Evolutionary conservation across 768 basidiomycete species (phyloP).

Genomic region (Termitomyces sp.): DNA sequence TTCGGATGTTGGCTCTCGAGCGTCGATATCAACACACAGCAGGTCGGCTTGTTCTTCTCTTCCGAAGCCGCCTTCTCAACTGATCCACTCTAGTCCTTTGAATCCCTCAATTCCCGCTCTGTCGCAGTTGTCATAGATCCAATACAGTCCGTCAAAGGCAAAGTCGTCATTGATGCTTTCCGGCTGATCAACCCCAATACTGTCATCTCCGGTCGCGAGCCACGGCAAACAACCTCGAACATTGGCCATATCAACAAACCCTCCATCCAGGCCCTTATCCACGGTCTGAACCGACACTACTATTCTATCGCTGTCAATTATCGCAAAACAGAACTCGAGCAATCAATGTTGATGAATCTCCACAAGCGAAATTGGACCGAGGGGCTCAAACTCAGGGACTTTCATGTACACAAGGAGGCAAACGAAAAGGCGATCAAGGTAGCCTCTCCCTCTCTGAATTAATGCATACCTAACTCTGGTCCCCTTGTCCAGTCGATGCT

Average conservation of each 20-base stretch:
- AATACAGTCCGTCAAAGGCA: conserved; percentile 97
- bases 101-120: conserved; percentile 86
- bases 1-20: conserved; percentile 99
- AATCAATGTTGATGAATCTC: conserved; percentile 97
- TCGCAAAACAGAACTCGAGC: conserved; percentile 96
- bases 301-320: conserved; percentile 98
- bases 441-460: conserved; percentile 17
- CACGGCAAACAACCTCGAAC: conserved; percentile 95
- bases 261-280: conserved; percentile 97
- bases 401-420: conserved; percentile 77
- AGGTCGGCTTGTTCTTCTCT: conserved; percentile 42
- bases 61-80: not conserved
- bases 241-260: conserved; percentile 99
- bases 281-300: conserved; percentile 96
- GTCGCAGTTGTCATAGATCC: conserved; percentile 98
- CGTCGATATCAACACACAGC: conserved; percentile 98
- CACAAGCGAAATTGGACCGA: conserved; percentile 99
- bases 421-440: conserved; percentile 98
- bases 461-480: conserved; percentile 1
- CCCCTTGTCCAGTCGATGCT: conserved; percentile 77
- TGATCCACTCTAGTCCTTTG: conserved; percentile 72
- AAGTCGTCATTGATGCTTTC: conserved; percentile 99
- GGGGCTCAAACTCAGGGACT: conserved; percentile 88
- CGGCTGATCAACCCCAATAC: conserved; percentile 91
- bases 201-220: conserved; percentile 89